Conservation (phyloP, 169 alveolate species). For the Cryptosporidium parvum region DNA sequence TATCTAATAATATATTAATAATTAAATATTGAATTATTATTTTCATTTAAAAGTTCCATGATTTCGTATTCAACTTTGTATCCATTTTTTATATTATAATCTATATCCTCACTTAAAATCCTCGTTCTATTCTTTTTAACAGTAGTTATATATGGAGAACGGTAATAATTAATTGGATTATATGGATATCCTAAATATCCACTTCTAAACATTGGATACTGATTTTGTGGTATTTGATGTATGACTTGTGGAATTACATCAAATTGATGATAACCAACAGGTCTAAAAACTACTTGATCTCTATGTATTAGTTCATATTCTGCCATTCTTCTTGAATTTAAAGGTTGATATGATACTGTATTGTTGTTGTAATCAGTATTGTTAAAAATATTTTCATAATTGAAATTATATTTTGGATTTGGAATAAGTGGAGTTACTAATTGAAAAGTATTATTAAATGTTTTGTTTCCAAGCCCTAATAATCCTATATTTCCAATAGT, state of each 20-base stretch:
- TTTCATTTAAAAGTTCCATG: constrained; percentile 15
- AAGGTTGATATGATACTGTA: not conserved
- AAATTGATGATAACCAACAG: constrained; percentile 22
- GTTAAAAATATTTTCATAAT: not conserved
- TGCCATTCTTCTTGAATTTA: constrained; percentile 14
- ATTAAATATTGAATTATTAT: constrained; percentile 15
- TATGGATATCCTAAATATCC: constrained; percentile 44
- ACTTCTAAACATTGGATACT: constrained; percentile 39
- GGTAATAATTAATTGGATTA: constrained; percentile 26
- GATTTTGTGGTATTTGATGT: constrained; percentile 33
- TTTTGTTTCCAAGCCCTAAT: not conserved
- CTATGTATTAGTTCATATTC: constrained; percentile 25
- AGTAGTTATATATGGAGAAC: constrained; percentile 42
- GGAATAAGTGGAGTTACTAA: not conserved
- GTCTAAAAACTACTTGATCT: constrained; percentile 4
- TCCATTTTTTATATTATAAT: not conserved
- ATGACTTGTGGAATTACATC: constrained; percentile 14
- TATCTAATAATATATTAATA: not conserved
- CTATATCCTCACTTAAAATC: not conserved
- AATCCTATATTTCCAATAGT: too few species aligned
- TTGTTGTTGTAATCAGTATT: not conserved
- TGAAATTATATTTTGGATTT: not conserved
- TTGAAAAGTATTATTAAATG: not conserved
- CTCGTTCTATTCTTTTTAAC: constrained; percentile 9
- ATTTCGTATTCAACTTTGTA: constrained; percentile 18